Conservation (phyloP, 108 stramenopile genomes). For the Asterionellopsis glacialis region DNA sequence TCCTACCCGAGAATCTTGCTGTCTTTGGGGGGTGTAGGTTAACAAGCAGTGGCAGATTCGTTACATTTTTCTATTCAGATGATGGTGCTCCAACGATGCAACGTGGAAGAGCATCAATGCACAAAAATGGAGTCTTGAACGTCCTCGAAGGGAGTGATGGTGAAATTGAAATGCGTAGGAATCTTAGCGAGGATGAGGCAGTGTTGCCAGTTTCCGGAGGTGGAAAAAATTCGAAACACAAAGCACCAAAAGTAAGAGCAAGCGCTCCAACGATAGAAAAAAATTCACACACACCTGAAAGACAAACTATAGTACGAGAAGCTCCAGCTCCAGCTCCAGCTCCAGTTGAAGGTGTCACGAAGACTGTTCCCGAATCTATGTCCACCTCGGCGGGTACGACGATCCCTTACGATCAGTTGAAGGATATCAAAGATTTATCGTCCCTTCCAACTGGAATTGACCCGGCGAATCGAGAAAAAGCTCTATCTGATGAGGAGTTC, state of each 20-base stretch:
- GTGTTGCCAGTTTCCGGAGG: background rate
- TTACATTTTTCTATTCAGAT: slow-evolving; percentile 58
- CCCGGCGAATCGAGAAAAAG: slow-evolving; percentile 7
- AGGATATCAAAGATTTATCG: slow-evolving; percentile 4
- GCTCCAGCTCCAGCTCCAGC: no score
- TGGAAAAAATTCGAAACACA: no score
- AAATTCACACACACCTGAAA: background rate
- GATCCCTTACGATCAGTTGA: slow-evolving; percentile 10
- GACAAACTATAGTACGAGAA: no score
- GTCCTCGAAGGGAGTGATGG: slow-evolving; percentile 74
- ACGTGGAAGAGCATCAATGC: slow-evolving; percentile 71
- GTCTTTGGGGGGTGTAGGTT: slow-evolving; percentile 68
- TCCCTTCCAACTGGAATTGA: slow-evolving; percentile 12
- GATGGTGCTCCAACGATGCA: slow-evolving; percentile 63
- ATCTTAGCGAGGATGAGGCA: slow-evolving; percentile 41
- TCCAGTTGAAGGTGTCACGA: background rate
- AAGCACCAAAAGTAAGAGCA: no score
- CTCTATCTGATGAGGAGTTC: slow-evolving; percentile 19
- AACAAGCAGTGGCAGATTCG: slow-evolving; percentile 59
- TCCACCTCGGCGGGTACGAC: background rate
- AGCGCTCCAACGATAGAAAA: background rate
- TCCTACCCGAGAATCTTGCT: slow-evolving; percentile 35
- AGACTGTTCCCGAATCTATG: background rate
- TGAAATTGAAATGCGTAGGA: slow-evolving; percentile 72
- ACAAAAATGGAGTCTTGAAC: slow-evolving; percentile 89